These are phyloP conservation scores for Xylariaceae sp. DNA, from an alignment of 2,329 filamentous ascomycete genomes.

Conservation along the genomic window DNA sequence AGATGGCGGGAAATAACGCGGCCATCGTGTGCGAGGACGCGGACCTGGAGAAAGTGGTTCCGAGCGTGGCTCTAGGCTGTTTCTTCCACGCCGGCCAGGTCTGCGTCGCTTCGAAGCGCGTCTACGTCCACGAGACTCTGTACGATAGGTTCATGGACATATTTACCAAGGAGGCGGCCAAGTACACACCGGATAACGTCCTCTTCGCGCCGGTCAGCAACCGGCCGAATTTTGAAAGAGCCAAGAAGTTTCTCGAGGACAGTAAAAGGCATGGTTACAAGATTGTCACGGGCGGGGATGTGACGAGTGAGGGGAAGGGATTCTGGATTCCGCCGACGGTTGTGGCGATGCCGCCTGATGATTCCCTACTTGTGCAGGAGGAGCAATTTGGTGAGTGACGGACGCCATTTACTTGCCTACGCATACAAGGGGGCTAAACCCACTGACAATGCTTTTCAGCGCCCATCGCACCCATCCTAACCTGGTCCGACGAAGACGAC, in stretches of 20 bases:
- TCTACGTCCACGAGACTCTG: slow-evolving; percentile 56
- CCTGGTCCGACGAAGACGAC: slow-evolving; percentile 56
- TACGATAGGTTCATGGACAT: slow-evolving; percentile 48
- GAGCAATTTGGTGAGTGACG: slow-evolving; percentile 50
- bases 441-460: slow-evolving; percentile 29
- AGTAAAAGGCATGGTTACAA: slow-evolving; percentile 48
- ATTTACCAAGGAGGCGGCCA: slow-evolving; percentile 39
- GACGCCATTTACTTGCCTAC: neutral
- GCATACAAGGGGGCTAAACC: neutral
- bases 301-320: slow-evolving; percentile 36
- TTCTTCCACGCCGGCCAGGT: slow-evolving; percentile 52
- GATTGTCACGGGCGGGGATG: slow-evolving; percentile 44
- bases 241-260: slow-evolving; percentile 51
- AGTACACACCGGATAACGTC: slow-evolving; percentile 34
- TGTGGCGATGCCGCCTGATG: slow-evolving; percentile 51
- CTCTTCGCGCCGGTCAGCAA: slow-evolving; percentile 59
- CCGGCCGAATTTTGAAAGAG: slow-evolving; percentile 57
- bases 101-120: slow-evolving; percentile 51
- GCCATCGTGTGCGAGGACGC: slow-evolving; percentile 49
- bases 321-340: slow-evolving; percentile 57
- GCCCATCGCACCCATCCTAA: slow-evolving; percentile 58
- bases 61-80: slow-evolving; percentile 39
- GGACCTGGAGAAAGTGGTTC: slow-evolving; percentile 41
- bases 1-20: slow-evolving; percentile 51
- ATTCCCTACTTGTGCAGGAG: slow-evolving; percentile 50